Base-by-base conservation (phyloP, 805 yeast genomes). In the Saitoella complicata region DNA sequence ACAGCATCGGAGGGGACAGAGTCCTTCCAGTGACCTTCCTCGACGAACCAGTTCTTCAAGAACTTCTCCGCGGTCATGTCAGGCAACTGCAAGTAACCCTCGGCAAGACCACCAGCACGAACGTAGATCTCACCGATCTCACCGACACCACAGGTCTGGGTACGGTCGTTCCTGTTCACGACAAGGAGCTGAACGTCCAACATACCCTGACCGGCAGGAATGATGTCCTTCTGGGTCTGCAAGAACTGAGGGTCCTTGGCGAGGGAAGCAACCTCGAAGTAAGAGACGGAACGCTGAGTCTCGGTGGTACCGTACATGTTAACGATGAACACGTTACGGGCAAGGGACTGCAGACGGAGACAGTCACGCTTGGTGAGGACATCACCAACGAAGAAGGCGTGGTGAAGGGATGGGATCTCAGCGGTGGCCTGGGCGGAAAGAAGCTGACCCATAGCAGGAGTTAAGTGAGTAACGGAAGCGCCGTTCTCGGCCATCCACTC, bases 291-390 rank as follows among this genome's bases (percentile, higher is more conserved):
- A 59, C 99, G 76, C 69, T 93, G 99, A 10, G 99, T 91, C 64
- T 91, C 99, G 7, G 99, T 91, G 37, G 99, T 91, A 57, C 99
- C 99, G 62, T 91, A 91, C 99, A 91, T 91, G 65, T 91, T 91
- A 53, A 91, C 93, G 58, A 91, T 88, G 59, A 64, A 68, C 45
- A 84, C 93, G 57, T 91, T 88, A 59, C 78, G 78, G 9, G 97
- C 97, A 55, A 91, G 71, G 1, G 91, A 76, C 62, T 91, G 99
- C 54, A 91, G 70, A 57, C 96, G 75, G 53, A 84, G 67, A 65
- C 98, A 91, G 63, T 93, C 99, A 66, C 98, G 80, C 66, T 91
- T 93, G 51, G 99, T 91, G 51, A 91, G 69, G 50, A 91, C 84
- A 63, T 91, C 99, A 56, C 99, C 99, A 31, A 91, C 99, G 57